These are phyloP conservation scores for Saccharomyces kudriavzevii DNA, from an alignment of 805 yeast genomes.

Conservation along the genomic window DNA sequence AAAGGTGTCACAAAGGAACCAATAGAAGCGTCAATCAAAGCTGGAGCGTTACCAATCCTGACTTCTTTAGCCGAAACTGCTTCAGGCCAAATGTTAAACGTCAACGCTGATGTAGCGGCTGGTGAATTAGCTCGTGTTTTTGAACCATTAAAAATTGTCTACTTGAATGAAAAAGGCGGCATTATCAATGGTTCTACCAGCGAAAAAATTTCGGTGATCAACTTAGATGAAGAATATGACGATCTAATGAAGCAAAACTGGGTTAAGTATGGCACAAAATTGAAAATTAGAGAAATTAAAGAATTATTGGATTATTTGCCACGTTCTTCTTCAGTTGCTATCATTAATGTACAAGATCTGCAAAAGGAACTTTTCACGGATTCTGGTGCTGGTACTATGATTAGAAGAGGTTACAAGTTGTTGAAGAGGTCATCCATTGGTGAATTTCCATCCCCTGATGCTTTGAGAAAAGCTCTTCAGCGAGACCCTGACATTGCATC, in stretches of 20 bases:
- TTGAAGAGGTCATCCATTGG: slow-evolving; percentile 58
- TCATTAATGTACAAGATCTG: slow-evolving; percentile 86
- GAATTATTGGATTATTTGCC: slow-evolving; percentile 91
- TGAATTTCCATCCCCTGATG: slow-evolving; percentile 67
- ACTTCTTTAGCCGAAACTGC: slow-evolving; percentile 96
- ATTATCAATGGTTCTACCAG: slow-evolving; percentile 86
- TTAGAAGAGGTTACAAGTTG: slow-evolving; percentile 92
- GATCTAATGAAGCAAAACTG: slow-evolving; percentile 84
- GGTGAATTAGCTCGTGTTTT: slow-evolving; percentile 94
- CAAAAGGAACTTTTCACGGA: slow-evolving; percentile 97
- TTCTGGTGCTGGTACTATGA: slow-evolving; percentile 97
- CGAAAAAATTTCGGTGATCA: slow-evolving; percentile 81
- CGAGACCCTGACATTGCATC: slow-evolving; percentile 68
- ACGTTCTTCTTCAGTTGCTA: slow-evolving; percentile 95
- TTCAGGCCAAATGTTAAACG: slow-evolving; percentile 93
- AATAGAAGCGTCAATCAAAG: slow-evolving; percentile 87
- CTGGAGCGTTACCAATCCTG: slow-evolving; percentile 93
- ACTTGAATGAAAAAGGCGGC: slow-evolving; percentile 96
- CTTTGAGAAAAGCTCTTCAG: slow-evolving; percentile 64
- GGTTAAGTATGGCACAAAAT: slow-evolving; percentile 98
- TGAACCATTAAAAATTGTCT: slow-evolving; percentile 94
- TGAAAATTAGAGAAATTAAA: slow-evolving; percentile 92
- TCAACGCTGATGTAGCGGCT: slow-evolving; percentile 98
- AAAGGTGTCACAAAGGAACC: slow-evolving; percentile 79
- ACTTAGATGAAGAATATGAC: slow-evolving; percentile 93